Percentiles rank a stretch among this genome's conserved stretches.
Conservation (phyloP, 495 filamentous ascomycete genomes). For the Aspergillus baeticus region DNA sequence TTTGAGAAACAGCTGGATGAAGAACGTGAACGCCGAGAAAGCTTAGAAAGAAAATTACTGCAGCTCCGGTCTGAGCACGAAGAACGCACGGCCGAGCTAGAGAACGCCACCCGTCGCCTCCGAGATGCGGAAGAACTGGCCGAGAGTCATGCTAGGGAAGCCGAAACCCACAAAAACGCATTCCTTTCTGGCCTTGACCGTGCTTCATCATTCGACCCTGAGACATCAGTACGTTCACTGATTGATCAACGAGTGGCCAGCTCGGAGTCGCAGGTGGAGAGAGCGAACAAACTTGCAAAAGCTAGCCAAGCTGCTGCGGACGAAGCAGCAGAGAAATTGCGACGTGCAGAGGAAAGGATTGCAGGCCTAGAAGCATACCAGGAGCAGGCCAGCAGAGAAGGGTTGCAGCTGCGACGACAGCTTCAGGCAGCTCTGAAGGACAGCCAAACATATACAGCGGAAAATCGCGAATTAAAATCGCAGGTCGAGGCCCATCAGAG, state of each 20-base stretch:
- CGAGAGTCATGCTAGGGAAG: constrained; percentile 85
- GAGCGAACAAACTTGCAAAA: constrained; percentile 75
- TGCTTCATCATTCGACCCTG: constrained; percentile 43
- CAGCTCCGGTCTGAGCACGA: constrained; percentile 86
- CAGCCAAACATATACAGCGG: constrained; percentile 68
- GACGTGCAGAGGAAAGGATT: constrained; percentile 91
- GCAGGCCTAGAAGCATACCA: constrained; percentile 95
- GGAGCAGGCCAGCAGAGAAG: constrained; percentile 92
- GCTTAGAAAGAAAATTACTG: constrained; percentile 73
- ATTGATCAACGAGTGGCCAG: constrained; percentile 74
- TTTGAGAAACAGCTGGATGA: constrained; percentile 84
- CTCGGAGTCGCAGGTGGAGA: constrained; percentile 75
- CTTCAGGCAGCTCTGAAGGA: constrained; percentile 82
- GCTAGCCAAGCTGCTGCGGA: constrained; percentile 92
- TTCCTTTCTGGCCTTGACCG: constrained; percentile 80
- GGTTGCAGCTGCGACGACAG: constrained; percentile 82
- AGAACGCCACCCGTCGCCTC: constrained; percentile 67
- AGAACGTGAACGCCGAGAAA: constrained; percentile 73
- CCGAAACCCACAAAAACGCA: constrained; percentile 78
- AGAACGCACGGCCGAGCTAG: constrained; percentile 76
- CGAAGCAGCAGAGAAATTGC: constrained; percentile 79
- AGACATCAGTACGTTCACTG: constrained; percentile 49
- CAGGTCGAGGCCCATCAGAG: constrained; percentile 80
- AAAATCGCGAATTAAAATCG: constrained; percentile 74
- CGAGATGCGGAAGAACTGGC: constrained; percentile 87